Percentiles rank a stretch among this genome's conserved stretches.
These are phyloP conservation scores for Takakia lepidozioides DNA, from an alignment of 225 moss, liverwort and hornwort genomes.

Conservation along the genomic window DNA sequence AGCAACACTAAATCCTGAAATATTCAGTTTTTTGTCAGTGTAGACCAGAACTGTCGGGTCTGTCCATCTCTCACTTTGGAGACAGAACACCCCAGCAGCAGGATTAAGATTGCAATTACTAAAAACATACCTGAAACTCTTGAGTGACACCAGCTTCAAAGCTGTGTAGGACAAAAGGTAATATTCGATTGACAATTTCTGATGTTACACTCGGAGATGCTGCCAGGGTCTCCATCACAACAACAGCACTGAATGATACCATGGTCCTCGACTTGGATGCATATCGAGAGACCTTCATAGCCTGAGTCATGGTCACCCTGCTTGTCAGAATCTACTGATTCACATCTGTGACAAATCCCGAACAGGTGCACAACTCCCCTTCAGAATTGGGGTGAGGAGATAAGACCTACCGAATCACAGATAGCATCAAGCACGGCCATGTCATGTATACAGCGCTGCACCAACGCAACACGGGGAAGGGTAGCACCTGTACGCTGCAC, in stretches of 20 bases:
- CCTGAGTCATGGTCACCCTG: conserved; percentile 54
- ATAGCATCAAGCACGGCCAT: conserved; percentile 62
- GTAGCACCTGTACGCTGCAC: conserved; percentile 69
- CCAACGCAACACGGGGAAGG: conserved; percentile 69
- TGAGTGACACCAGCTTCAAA: conserved; percentile 64
- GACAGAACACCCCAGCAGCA: no score
- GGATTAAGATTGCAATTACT: neutral
- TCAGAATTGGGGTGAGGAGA: no score
- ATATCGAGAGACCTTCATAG: conserved; percentile 52
- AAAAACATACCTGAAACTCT: conserved; percentile 64
- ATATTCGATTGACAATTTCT: conserved; percentile 63
- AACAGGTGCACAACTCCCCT: neutral
- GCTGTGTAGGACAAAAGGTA: conserved; percentile 69
- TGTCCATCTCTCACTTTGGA: no score
- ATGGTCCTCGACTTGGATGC: conserved; percentile 60
- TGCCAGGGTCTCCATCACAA: conserved; percentile 78
- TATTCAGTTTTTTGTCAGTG: no score
- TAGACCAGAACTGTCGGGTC: no score
- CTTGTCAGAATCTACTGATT: no score
- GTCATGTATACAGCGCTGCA: conserved; percentile 68
- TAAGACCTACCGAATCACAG: conserved; percentile 63
- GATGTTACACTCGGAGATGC: conserved; percentile 66
- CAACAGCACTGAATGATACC: conserved; percentile 56
- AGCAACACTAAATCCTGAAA: no score
- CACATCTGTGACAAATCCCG: no score